Evolutionary conservation across 108 stramenopile genomes (phyloP).

Genomic region (Cyclotella cryptica): DNA sequence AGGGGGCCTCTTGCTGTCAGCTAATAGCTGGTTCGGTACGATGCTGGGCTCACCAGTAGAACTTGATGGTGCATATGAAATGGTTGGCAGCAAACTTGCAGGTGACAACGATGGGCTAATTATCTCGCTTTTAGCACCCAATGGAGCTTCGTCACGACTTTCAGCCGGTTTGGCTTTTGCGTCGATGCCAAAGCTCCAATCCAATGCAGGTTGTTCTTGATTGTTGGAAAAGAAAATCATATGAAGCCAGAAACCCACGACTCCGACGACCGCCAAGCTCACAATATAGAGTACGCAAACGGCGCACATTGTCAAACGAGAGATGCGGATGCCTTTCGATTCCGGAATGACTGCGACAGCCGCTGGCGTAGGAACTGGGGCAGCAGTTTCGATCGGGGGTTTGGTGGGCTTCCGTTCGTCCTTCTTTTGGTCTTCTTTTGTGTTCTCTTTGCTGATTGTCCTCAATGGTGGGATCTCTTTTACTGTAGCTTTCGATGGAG

Average conservation of each 20-base stretch:
- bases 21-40: not conserved
- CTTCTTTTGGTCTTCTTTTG: too few relatives aligned
- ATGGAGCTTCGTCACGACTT: not conserved
- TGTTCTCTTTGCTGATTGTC: too few relatives aligned
- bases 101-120: not conserved
- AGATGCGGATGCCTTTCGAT: not conserved
- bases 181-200: not conserved
- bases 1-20: not conserved
- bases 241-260: conserved; percentile 27
- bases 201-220: not conserved
- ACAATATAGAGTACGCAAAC: conserved; percentile 15
- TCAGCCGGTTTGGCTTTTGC: not conserved
- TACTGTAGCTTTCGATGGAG: too few relatives aligned
- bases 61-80: not conserved
- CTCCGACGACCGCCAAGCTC: conserved; percentile 2
- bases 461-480: too few relatives aligned
- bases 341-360: too few relatives aligned
- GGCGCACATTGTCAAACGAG: conserved; percentile 5
- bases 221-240: conserved; percentile 1
- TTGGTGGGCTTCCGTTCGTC: too few relatives aligned
- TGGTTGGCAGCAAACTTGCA: not conserved
- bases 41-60: not conserved
- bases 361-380: too few relatives aligned
- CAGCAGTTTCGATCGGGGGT: too few relatives aligned
- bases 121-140: too few relatives aligned